phyloP scores from a whole-genome alignment of 2,329 filamentous ascomycete species.

The Podosphaera xanthii region DNA sequence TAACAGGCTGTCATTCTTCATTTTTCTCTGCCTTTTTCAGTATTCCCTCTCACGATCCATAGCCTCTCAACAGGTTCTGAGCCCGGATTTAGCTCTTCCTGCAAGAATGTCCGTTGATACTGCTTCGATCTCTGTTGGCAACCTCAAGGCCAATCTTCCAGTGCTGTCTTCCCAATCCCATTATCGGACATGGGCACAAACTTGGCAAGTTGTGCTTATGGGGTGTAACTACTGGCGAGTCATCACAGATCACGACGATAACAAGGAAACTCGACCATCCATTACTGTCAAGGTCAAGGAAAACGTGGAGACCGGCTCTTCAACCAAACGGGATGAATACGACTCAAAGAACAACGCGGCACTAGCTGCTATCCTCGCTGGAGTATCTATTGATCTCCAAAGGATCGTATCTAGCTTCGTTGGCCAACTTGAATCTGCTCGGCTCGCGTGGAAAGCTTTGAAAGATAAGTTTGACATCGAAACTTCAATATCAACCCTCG shows the following conservation, averaged over 20 bases:
- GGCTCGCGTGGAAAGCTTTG: not conserved
- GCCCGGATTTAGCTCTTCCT: not conserved
- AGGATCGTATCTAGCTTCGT: conserved; percentile 1
- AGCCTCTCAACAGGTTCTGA: too few species aligned
- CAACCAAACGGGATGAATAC: not conserved
- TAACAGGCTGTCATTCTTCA: too few species aligned
- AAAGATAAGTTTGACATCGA: not conserved
- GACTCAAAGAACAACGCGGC: not conserved
- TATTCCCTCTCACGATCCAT: too few species aligned
- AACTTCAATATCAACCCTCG: not conserved
- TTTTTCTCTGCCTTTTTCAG: too few species aligned
- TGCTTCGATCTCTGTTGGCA: not conserved
- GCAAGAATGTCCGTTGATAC: not conserved
- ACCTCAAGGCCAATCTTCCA: not conserved
- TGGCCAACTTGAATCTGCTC: conserved; percentile 1
- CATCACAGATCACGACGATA: not conserved
- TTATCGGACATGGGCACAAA: not conserved
- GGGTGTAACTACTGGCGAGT: conserved; percentile 1
- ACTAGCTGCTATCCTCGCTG: conserved; percentile 1
- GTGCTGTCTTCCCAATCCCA: not conserved
- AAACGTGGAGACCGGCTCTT: not conserved
- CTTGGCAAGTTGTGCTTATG: not conserved
- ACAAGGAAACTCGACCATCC: not conserved
- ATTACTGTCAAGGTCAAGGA: not conserved
- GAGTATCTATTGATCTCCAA: not conserved